Evolutionary conservation across 768 basidiomycete genomes (phyloP).

Genomic region (Cytidiella melzeri): DNA sequence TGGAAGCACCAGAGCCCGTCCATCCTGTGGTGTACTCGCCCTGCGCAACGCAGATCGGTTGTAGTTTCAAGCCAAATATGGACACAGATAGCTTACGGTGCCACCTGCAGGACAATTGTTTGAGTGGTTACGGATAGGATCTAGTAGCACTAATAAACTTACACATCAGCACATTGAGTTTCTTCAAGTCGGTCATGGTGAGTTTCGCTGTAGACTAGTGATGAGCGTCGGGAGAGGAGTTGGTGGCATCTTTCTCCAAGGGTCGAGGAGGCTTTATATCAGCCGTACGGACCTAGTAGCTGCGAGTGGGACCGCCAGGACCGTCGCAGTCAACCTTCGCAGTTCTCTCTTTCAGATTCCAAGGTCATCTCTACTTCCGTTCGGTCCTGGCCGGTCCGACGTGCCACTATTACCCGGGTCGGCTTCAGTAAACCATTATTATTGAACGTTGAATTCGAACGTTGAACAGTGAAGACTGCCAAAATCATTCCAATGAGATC

Average conservation of each 20-base stretch:
- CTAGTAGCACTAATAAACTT: constrained; percentile 33
- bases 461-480: too few relatives aligned
- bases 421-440: too few relatives aligned
- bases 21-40: constrained; percentile 95
- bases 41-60: constrained; percentile 22
- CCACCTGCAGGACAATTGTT: constrained; percentile 41
- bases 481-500: too few relatives aligned
- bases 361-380: neutral
- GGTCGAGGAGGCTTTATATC: neutral
- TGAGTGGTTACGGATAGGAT: too few relatives aligned
- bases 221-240: constrained; percentile 10
- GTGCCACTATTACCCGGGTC: too few relatives aligned
- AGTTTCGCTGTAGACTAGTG: constrained; percentile 1
- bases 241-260: neutral
- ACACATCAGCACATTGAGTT: constrained; percentile 80
- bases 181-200: constrained; percentile 39
- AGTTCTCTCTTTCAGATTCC: too few relatives aligned
- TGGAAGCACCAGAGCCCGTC: constrained; percentile 88
- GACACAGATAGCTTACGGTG: constrained; percentile 26
- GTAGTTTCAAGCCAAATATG: neutral
- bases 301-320: too few relatives aligned
- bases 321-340: too few relatives aligned
- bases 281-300: too few relatives aligned
- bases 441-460: too few relatives aligned
- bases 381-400: too few relatives aligned